These are phyloP conservation scores for Chlorophyllum brunneum DNA, from an alignment of 768 basidiomycete genomes.

Conservation along the genomic window DNA sequence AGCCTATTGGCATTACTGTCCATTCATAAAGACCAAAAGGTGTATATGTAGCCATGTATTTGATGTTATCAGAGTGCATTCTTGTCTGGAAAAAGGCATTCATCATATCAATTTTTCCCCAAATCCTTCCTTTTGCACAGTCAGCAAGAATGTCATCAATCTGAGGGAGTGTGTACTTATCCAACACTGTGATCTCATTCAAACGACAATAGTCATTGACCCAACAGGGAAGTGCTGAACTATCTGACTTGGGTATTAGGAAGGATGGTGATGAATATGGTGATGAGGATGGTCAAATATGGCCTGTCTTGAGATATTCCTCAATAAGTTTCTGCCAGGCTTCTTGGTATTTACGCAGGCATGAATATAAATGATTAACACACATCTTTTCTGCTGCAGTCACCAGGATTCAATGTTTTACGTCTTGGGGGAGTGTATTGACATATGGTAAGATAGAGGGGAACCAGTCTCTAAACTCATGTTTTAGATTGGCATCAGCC, in stretches of 20 bases:
- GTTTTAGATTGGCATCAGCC: no score
- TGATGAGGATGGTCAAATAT: conserved; percentile 24
- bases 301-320: conserved; percentile 28
- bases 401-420: background rate
- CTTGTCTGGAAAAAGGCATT: conserved; percentile 29
- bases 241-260: background rate
- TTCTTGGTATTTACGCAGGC: conserved; percentile 27
- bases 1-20: conserved; percentile 34
- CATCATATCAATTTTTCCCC: conserved; percentile 35
- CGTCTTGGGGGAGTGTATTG: background rate
- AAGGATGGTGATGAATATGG: conserved; percentile 26
- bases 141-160: conserved; percentile 23
- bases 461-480: no score
- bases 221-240: conserved; percentile 25
- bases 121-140: conserved; percentile 32
- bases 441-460: no score
- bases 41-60: conserved; percentile 24
- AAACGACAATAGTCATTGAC: conserved; percentile 30
- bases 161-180: conserved; percentile 17
- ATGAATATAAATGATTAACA: conserved; percentile 22
- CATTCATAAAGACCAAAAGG: conserved; percentile 31
- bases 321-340: conserved; percentile 30
- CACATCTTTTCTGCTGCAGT: background rate
- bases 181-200: conserved; percentile 19
- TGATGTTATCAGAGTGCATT: conserved; percentile 22